Evolutionary conservation across 768 basidiomycete genomes (phyloP), one percentile per base, ranked within the genome.

Genomic region (Austroboletus festivus): DNA sequence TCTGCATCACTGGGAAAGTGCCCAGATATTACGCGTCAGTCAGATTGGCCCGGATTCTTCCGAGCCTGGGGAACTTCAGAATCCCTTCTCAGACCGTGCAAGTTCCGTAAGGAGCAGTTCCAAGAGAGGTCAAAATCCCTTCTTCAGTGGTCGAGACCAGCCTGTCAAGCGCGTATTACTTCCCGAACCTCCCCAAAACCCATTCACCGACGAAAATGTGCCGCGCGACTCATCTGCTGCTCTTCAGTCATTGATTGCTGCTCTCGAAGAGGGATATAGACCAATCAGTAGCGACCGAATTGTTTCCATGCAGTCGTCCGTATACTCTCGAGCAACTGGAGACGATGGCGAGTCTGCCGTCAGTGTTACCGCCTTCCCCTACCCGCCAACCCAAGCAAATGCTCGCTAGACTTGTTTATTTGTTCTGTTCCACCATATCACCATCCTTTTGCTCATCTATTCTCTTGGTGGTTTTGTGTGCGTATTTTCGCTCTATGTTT

Each of bases 1-100:
- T 15, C 61, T 68, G 2, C 85, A 88, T 67, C 73, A 63, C 40
- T 87, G 85, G 85, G 80, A 88, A 63, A 82, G 81, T 8, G 84
- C 84, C 3, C 81, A 85, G 57, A 80, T 86, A 18, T 54, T 85
- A 43, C 68, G 78, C 46, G 69, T 68, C 39, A 68, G 62, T 24
- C 63, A 65, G 38, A 43, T 59, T 2, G 62, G 61, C 38, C 38
- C 51, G 1, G 52, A 43, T 13, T 9, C n/a, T n/a, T n/a, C n/a
- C n/a, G n/a, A n/a, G n/a, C n/a, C 15, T 4, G 33, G 24, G 5
- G 50, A 61, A 1, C 58, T 53, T 26, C 54, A 47, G 26, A 63
- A 60, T 44, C 57, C 65, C 34, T 69, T 69, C 21, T 53, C 61
- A 18, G 56, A 69, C 33, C 35, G n/a, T 11, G 44, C 60, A 8